Evolutionary conservation across 495 filamentous ascomycete genomes (phyloP), one percentile per base, ranked within the genome.

Genomic region (Tuber aestivum): DNA sequence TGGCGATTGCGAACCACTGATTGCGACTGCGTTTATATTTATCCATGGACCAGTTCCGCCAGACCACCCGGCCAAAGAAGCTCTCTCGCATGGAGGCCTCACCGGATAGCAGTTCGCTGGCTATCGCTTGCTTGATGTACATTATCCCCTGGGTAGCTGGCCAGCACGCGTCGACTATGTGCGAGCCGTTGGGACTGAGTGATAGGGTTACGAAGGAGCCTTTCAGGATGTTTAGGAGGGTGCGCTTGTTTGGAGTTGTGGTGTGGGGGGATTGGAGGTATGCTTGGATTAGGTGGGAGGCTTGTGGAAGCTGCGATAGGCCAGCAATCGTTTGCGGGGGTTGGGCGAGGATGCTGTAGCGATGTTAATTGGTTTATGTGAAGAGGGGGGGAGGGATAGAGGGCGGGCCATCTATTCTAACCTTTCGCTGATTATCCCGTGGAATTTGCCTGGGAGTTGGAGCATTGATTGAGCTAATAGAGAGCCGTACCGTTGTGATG

Each of bases 41-140:
- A 84, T 98, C 95, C 85, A 97, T 94, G 72, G 87, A 89, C 96
- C 95, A 99, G 76, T 95, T 93, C 73, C 91, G 86, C 95, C 94
- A 97, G 18, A 97, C 93, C 4, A 90, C 91, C 9, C 94, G 86
- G 4, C 95, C 95, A 38, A 91, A 86, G 78, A 88, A 91, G 0
- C 90, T 91, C 75, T 93, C 91, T 37, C 94, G 87, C 27, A 99
- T 85, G 18, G 86, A 83, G 44, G 86, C 78, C 82, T 97, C 94
- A 74, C 86, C 84, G 70, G 87, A 83, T 1, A 86, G 82, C 12
- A 93, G 82, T 80, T 92, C 90, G 74, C 89, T 86, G 16, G 91
- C 91, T 78, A 93, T 87, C 16, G 88, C 84, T 81, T 92, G 90
- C 70, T 91, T 88, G 76, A 78, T 78, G 71, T 88, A 89, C 70